Evolutionary conservation across 768 basidiomycete genomes (phyloP).

Genomic region (Suillus luteus): DNA sequence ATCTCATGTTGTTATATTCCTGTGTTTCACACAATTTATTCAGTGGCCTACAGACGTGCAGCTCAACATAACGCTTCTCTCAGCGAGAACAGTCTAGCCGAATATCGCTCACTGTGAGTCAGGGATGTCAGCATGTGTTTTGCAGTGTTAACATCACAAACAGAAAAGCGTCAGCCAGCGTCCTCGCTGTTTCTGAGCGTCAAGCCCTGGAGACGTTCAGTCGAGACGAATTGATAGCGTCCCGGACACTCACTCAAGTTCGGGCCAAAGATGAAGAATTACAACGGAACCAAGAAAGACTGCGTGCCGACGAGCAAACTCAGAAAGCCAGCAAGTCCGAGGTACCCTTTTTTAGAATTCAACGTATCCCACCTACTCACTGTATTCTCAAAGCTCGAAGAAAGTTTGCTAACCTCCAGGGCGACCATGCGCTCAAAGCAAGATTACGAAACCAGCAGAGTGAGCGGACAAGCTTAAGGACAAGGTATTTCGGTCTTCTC

Average conservation of each 20-base stretch:
- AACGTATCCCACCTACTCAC: conserved; percentile 7
- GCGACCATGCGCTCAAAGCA: conserved; percentile 70
- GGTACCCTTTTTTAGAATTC: conserved; percentile 39
- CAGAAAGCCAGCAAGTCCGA: conserved; percentile 58
- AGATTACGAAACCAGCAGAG: conserved; percentile 82
- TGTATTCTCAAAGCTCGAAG: conserved; percentile 47
- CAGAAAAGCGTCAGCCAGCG: conserved; percentile 79
- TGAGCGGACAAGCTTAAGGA: conserved; percentile 76
- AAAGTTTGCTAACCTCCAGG: conserved; percentile 54
- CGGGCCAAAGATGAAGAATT: conserved; percentile 71
- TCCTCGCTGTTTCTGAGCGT: conserved; percentile 83
- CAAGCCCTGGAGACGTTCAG: conserved; percentile 79
- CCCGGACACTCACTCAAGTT: conserved; percentile 63
- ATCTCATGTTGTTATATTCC: neutral
- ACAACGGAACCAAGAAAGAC: conserved; percentile 54
- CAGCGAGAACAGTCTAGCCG: conserved; percentile 80
- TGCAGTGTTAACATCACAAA: neutral
- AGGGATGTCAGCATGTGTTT: neutral
- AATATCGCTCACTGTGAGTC: conserved; percentile 53
- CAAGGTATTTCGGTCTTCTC: conserved; percentile 54
- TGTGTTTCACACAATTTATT: neutral
- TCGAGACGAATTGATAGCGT: conserved; percentile 79
- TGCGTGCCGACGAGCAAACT: conserved; percentile 47
- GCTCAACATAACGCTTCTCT: conserved; percentile 77
- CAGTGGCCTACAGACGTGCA: conserved; percentile 43